A percentile compares a stretch with the other conserved stretches of the same genome.
phyloP scores from a whole-genome alignment of 2,329 filamentous ascomycete genomes.

The Beauveria medogensis region DNA sequence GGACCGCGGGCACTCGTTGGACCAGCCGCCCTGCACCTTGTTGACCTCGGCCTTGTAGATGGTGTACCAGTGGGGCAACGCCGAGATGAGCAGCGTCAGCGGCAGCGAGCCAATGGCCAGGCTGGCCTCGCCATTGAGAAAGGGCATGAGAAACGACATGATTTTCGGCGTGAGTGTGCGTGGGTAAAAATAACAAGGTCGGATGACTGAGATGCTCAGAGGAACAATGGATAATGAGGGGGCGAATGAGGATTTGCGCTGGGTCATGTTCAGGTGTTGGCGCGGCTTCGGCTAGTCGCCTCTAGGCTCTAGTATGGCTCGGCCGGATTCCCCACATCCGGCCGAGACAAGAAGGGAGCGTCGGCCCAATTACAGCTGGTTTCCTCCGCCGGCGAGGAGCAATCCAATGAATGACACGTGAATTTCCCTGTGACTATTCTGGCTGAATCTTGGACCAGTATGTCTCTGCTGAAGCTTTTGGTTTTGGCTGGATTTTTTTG shows the following conservation, averaged over 20 bases:
- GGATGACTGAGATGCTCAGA: too few relatives aligned
- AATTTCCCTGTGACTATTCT: too few relatives aligned
- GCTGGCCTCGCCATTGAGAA: constrained; percentile 10
- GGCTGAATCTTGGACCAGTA: too few relatives aligned
- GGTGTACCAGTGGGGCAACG: constrained; percentile 13
- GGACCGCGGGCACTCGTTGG: constrained; percentile 13
- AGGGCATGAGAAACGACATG: constrained; percentile 4
- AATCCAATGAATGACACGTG: background rate
- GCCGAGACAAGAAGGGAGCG: background rate
- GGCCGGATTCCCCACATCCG: background rate
- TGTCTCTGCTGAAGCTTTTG: too few relatives aligned
- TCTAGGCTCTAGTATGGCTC: background rate
- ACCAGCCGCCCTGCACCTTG: constrained; percentile 12
- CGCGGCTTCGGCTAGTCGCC: background rate
- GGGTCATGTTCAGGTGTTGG: background rate
- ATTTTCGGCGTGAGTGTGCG: background rate
- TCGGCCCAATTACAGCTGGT: background rate
- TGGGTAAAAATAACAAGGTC: too few relatives aligned
- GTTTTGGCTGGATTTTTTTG: too few relatives aligned
- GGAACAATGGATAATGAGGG: background rate
- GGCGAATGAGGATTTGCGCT: background rate
- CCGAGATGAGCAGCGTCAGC: constrained; percentile 11
- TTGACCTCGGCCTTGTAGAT: constrained; percentile 11
- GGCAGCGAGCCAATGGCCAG: constrained; percentile 11
- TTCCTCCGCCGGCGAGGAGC: background rate